Percentiles rank a stretch among this genome's conserved stretches.
Evolutionary conservation across 345 rosid genomes (phyloP).

Genomic region (Aegle marmelos): DNA sequence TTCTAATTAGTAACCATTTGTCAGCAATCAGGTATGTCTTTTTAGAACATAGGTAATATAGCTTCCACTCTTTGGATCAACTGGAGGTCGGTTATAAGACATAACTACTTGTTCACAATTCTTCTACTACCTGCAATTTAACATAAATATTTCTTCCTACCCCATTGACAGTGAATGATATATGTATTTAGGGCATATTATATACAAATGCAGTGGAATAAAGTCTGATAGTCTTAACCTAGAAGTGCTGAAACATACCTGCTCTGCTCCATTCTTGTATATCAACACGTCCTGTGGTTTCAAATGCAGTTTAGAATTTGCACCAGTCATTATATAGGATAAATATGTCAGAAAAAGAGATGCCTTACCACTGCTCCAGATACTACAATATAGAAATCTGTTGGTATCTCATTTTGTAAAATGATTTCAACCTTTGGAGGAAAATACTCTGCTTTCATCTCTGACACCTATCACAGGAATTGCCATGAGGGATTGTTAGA

Average conservation of each 20-base stretch:
- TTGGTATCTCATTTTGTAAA: constrained; percentile 82
- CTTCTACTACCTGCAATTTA: not conserved
- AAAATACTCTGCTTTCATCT: constrained; percentile 82
- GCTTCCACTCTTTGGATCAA: not conserved
- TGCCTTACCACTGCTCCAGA: constrained; percentile 84
- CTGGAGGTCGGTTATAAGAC: not conserved
- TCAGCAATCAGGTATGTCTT: not conserved
- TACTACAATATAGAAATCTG: constrained; percentile 82
- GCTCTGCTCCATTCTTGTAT: constrained; percentile 68
- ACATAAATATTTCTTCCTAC: not conserved
- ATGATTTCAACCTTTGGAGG: constrained; percentile 93
- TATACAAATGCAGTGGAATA: not conserved
- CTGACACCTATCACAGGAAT: constrained; percentile 54
- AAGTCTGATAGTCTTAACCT: not conserved
- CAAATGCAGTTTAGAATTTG: constrained; percentile 15
- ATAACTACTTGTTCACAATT: not conserved
- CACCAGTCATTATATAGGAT: not conserved
- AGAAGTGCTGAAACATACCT: constrained; percentile 42
- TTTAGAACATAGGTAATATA: not conserved
- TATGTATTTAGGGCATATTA: not conserved
- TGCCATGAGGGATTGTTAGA: not conserved
- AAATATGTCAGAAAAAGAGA: not conserved
- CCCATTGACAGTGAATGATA: not conserved
- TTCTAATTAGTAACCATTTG: not conserved
- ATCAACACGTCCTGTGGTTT: constrained; percentile 66